Evolutionary conservation across 768 basidiomycete species (phyloP), one percentile per base, ranked within the genome.

Genomic region (Macrocybe gigantea): DNA sequence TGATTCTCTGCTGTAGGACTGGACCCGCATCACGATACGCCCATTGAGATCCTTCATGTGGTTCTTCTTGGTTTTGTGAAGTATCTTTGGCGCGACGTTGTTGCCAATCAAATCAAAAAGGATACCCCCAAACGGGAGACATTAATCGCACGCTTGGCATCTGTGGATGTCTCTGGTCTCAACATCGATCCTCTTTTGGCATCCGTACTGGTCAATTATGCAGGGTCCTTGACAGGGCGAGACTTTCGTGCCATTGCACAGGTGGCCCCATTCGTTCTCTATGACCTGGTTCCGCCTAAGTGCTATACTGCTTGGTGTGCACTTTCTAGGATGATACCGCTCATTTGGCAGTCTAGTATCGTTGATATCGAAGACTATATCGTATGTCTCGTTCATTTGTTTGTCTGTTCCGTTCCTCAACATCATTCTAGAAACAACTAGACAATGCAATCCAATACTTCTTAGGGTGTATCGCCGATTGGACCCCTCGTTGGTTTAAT

Each of bases 61-160:
- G 55, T 74, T 29, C 58, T 76, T 0, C 65, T 75, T 1, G 73
- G 74, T 0, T 64, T 74, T 54, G 62, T 76, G 41, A 77, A 77
- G 41, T 78, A 77, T 49, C 63, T 73, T 30, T 78, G 75, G 74
- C 62, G 66, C 0, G 73, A 77, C 55, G 56, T 59, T 0, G 50
- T 68, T 10, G 41, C 57, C 7, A 53, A 56, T 14, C 53, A 53
- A 12, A 22, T 61, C 22, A 58, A 58, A 7, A 58, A 63, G 7
- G 53, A 60, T n/a, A 36, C 47, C 0, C 38, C 61, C 32, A 68
- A 68, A 41, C 45, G 53, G 5, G 39, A 41, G 7, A n/a, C 29
- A 6, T 22, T 41, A 6, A 41, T 41, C 13, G 7, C 39, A 7
- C 39, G 39, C 7, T 14, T 41, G 39, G 39, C 13, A 7, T 41